These are phyloP conservation scores for Agaricus subrufescens DNA, from an alignment of 768 basidiomycete genomes.

Conservation along the genomic window DNA sequence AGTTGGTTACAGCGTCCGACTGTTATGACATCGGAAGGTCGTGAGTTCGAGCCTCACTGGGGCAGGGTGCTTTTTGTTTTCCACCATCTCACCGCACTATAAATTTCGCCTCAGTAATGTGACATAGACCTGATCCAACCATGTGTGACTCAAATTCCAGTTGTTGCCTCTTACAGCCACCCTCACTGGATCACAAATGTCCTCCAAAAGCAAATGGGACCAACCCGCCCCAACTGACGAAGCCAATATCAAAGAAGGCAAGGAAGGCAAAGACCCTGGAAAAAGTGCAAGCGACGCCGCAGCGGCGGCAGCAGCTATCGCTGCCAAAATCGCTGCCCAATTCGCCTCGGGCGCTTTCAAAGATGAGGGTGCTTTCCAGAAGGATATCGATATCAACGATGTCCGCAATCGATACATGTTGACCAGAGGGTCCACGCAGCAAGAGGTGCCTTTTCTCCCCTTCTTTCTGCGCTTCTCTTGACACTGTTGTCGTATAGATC, in stretches of 20 bases:
- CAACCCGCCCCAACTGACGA: slow-evolving; percentile 41
- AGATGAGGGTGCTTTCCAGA: slow-evolving; percentile 74
- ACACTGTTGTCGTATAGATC: slow-evolving; percentile 44
- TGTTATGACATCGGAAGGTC: slow-evolving; percentile 64
- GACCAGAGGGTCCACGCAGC: slow-evolving; percentile 84
- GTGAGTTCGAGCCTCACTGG: slow-evolving; percentile 67
- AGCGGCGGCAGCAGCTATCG: slow-evolving; percentile 63
- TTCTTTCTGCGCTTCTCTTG: slow-evolving; percentile 26
- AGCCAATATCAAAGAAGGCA: slow-evolving; percentile 18
- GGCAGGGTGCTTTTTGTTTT: slow-evolving; percentile 29
- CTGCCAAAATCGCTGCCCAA: slow-evolving; percentile 86
- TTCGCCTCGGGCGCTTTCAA: slow-evolving; percentile 41
- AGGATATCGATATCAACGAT: slow-evolving; percentile 93
- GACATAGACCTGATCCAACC: not conserved
- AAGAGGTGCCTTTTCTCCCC: slow-evolving; percentile 83
- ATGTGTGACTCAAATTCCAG: not conserved
- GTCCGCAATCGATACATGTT: slow-evolving; percentile 85
- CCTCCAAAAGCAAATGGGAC: slow-evolving; percentile 56
- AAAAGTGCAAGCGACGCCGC: slow-evolving; percentile 59
- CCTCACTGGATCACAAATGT: not conserved
- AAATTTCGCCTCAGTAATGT: not conserved
- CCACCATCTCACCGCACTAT: not conserved
- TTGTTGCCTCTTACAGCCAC: not conserved
- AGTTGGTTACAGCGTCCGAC: slow-evolving; percentile 78
- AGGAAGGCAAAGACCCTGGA: slow-evolving; percentile 10